These are phyloP conservation scores for Trichoderma hamatum DNA, from an alignment of 2,329 filamentous ascomycete genomes.

Conservation along the genomic window DNA sequence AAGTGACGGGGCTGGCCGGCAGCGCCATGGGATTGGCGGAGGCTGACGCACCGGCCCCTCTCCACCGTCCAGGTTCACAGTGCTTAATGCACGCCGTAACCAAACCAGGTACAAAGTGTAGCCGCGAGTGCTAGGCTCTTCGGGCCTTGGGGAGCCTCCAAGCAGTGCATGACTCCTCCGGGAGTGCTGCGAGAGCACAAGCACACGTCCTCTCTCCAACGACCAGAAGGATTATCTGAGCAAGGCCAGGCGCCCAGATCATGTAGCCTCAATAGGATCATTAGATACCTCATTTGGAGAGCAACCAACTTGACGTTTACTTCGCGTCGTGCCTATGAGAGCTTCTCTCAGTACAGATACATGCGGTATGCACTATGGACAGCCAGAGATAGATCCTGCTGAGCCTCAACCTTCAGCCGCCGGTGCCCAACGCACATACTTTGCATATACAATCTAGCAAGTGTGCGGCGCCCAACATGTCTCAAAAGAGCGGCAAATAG, in stretches of 20 bases:
- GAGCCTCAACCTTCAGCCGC: slow-evolving; percentile 17
- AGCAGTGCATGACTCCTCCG: not conserved
- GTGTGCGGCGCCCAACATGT: not conserved
- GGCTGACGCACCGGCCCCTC: slow-evolving; percentile 9
- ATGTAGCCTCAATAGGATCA: not conserved
- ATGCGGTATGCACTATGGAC: not conserved
- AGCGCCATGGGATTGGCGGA: slow-evolving; percentile 19
- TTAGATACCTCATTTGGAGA: not conserved
- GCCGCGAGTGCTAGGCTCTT: not conserved
- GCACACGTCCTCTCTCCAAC: not conserved
- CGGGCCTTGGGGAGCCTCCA: not conserved
- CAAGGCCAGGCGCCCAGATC: not conserved
- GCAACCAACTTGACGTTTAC: not conserved
- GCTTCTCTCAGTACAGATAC: not conserved
- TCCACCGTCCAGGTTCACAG: not conserved
- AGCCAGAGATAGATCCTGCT: not conserved
- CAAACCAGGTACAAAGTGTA: not conserved
- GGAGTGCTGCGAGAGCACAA: no score
- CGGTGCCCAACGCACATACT: slow-evolving; percentile 6
- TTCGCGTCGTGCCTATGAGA: not conserved
- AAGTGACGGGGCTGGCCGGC: slow-evolving; percentile 13
- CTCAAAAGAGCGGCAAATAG: slow-evolving; percentile 16
- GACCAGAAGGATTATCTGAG: not conserved
- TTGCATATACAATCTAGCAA: not conserved
- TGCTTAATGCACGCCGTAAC: slow-evolving; percentile 4